phyloP scores from a whole-genome alignment of 139 green algal genomes.

The Volvox reticuliferus region DNA sequence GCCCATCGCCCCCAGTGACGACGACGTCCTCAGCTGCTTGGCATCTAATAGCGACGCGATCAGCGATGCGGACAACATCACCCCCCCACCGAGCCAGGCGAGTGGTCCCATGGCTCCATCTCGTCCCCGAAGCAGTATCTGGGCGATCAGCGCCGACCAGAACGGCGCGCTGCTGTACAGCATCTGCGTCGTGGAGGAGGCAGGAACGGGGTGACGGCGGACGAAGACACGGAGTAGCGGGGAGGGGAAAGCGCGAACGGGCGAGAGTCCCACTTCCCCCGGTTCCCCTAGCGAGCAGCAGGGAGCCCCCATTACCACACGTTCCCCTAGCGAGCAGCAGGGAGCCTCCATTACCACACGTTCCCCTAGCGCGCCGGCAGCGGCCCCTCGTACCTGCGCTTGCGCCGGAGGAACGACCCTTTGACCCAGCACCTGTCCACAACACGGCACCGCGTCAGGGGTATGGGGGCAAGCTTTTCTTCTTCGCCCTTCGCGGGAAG shows the following conservation, averaged over 20 bases:
- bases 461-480: not conserved
- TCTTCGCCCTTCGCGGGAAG: not conserved
- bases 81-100: conserved; percentile 20
- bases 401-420: conserved; percentile 10
- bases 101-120: conserved; percentile 5
- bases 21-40: not conserved
- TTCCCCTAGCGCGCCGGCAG: too few species aligned
- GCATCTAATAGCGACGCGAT: not conserved
- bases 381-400: conserved; percentile 34
- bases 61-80: conserved; percentile 20
- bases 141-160: conserved; percentile 15
- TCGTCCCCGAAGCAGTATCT: not conserved
- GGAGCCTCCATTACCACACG: not conserved
- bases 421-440: conserved; percentile 26
- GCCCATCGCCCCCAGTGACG: not conserved
- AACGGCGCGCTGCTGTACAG: conserved; percentile 33
- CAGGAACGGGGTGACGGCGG: not conserved
- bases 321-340: too few species aligned
- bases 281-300: too few species aligned
- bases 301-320: not conserved
- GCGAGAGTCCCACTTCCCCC: too few species aligned
- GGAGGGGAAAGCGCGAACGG: too few species aligned
- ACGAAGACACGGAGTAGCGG: not conserved
- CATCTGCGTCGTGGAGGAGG: conserved; percentile 5
- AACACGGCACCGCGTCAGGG: not conserved